Percentiles rank a stretch among this genome's conserved stretches.
Evolutionary conservation across 1,284 basidiomycete genomes (phyloP).

Genomic region (Cryptococcus deneoformans): DNA sequence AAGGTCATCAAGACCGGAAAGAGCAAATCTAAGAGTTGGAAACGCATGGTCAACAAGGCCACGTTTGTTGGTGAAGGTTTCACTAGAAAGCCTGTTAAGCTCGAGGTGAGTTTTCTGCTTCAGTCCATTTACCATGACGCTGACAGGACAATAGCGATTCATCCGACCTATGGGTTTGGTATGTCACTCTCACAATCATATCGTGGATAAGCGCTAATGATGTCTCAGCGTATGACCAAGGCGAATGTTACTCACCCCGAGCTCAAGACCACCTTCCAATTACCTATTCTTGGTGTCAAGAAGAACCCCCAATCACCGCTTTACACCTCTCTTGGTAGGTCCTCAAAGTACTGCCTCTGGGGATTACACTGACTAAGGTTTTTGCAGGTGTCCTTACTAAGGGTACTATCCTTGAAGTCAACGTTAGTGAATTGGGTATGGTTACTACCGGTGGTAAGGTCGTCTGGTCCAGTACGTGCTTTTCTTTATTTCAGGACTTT

Average conservation of each 20-base stretch:
- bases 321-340: slow-evolving; percentile 63
- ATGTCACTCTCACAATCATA: not conserved
- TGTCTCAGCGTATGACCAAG: slow-evolving; percentile 83
- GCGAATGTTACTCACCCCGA: slow-evolving; percentile 99
- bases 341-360: slow-evolving; percentile 5
- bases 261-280: slow-evolving; percentile 96
- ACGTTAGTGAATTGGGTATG: slow-evolving; percentile 95
- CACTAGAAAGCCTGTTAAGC: slow-evolving; percentile 97
- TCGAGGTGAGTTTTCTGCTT: slow-evolving; percentile 58
- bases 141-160: slow-evolving; percentile 60
- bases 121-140: too few relatives aligned
- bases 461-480: slow-evolving; percentile 57
- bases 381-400: slow-evolving; percentile 81
- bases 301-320: slow-evolving; percentile 99
- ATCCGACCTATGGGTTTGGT: slow-evolving; percentile 90
- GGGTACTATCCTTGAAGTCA: slow-evolving; percentile 98
- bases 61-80: slow-evolving; percentile 99
- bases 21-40: slow-evolving; percentile 96
- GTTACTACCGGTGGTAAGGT: slow-evolving; percentile 98
- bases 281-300: slow-evolving; percentile 97
- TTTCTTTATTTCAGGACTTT: not conserved
- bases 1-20: slow-evolving; percentile 99
- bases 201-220: not conserved
- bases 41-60: slow-evolving; percentile 99
- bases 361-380: slow-evolving; percentile 53